These are phyloP conservation scores for Cercospora berteroae DNA, from an alignment of 2,329 filamentous ascomycete species.

Conservation along the genomic window DNA sequence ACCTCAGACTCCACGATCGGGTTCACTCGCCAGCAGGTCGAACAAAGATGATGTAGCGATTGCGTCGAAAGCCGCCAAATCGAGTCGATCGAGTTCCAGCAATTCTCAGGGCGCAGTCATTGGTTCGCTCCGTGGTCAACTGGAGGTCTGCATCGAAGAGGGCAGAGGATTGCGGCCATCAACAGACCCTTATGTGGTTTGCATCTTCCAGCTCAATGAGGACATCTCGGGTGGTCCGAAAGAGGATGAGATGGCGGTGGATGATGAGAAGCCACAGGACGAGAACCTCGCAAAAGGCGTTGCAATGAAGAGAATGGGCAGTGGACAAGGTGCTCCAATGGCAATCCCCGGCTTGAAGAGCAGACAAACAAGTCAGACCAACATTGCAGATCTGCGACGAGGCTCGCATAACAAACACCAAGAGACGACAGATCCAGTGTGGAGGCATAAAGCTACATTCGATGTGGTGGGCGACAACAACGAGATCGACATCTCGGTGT, in stretches of 20 bases:
- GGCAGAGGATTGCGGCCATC: conserved; percentile 78
- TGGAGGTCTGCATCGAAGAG: conserved; percentile 85
- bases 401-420: conserved; percentile 55
- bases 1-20: conserved; percentile 82
- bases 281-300: conserved; percentile 53
- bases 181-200: conserved; percentile 90
- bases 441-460: conserved; percentile 93
- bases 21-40: conserved; percentile 63
- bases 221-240: conserved; percentile 86
- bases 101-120: conserved; percentile 54
- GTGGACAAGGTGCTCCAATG: conserved; percentile 80
- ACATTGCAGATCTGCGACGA: conserved; percentile 61
- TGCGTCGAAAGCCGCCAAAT: conserved; percentile 35
- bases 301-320: conserved; percentile 60
- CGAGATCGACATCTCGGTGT: conserved; percentile 88
- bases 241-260: conserved; percentile 51
- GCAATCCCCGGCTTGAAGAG: conserved; percentile 90
- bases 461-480: conserved; percentile 92
- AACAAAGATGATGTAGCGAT: conserved; percentile 27
- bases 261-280: conserved; percentile 46
- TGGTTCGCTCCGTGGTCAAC: conserved; percentile 75
- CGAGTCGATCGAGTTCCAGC: conserved; percentile 37
- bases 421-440: conserved; percentile 78
- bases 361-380: conserved; percentile 93
- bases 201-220: conserved; percentile 94